phyloP scores from a whole-genome alignment of 1,284 basidiomycete species.

The Rugosomyces carneus region DNA sequence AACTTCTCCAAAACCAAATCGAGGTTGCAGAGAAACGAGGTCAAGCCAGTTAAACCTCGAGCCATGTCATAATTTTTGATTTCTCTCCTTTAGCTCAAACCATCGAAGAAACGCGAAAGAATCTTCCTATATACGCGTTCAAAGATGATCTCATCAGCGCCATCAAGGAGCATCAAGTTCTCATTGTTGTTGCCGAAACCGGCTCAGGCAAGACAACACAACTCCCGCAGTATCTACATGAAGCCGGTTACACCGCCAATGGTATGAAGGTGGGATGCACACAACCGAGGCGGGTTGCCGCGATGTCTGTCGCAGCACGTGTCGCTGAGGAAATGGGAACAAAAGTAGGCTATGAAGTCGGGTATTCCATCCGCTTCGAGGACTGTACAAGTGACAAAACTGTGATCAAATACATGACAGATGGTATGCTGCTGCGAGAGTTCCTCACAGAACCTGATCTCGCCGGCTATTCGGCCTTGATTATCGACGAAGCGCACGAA shows the following conservation, averaged over 20 bases:
- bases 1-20: constrained; percentile 81
- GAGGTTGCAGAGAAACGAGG: constrained; percentile 89
- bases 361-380: constrained; percentile 98
- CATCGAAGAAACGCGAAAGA: constrained; percentile 89
- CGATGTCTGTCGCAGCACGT: constrained; percentile 98
- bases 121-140: constrained; percentile 84
- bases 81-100: constrained; percentile 52
- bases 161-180: constrained; percentile 85
- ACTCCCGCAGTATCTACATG: constrained; percentile 95
- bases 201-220: constrained; percentile 99
- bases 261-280: constrained; percentile 95
- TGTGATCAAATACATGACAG: constrained; percentile 97
- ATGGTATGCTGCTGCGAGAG: constrained; percentile 95
- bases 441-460: constrained; percentile 95
- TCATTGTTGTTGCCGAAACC: constrained; percentile 91
- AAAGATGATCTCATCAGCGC: constrained; percentile 86
- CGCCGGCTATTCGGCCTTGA: constrained; percentile 86
- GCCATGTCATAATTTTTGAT: background rate
- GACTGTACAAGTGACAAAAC: constrained; percentile 99
- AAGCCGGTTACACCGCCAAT: constrained; percentile 88
- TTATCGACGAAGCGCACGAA: constrained; percentile 97
- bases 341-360: constrained; percentile 94
- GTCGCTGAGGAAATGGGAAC: constrained; percentile 98
- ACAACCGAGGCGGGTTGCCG: constrained; percentile 96
- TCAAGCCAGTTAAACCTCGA: constrained; percentile 31